Evolutionary conservation across 169 alveolate species (phyloP).

Genomic region (Plasmodium malariae): DNA sequence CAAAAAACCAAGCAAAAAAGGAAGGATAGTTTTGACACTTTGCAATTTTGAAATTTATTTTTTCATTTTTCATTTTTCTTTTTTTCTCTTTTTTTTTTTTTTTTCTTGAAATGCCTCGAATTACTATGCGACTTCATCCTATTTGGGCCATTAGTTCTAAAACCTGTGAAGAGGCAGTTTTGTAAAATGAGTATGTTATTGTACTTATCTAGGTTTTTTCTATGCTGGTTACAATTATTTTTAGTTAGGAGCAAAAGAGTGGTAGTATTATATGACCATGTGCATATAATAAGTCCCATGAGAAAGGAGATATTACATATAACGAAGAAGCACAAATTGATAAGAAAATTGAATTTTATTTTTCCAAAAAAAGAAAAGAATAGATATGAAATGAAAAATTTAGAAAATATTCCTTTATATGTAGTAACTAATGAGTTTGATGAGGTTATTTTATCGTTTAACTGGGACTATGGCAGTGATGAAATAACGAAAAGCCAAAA

Average conservation of each 20-base stretch:
- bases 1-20: not conserved
- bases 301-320: conserved; percentile 5
- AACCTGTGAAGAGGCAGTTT: not conserved
- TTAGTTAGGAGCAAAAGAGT: conserved; percentile 21
- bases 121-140: not conserved
- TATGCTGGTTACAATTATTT: conserved; percentile 1
- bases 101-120: not conserved
- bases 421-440: conserved; percentile 67
- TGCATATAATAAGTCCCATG: conserved; percentile 33
- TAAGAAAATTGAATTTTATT: conserved; percentile 49
- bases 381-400: conserved; percentile 66
- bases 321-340: conserved; percentile 9
- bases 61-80: not conserved
- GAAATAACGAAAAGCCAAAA: not conserved
- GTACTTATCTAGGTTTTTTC: conserved; percentile 5
- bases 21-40: too few species aligned
- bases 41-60: too few species aligned
- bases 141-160: too few species aligned
- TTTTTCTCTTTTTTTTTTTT: not conserved
- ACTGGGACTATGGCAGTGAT: conserved; percentile 6
- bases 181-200: conserved; percentile 28
- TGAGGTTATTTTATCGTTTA: conserved; percentile 46
- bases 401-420: conserved; percentile 63
- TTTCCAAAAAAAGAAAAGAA: conserved; percentile 27
- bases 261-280: conserved; percentile 1